A percentile compares a stretch with the other conserved stretches of the same genome.
Conservation (phyloP, 371 early-diverging fungal species). For the Fennellomyces sp. region DNA sequence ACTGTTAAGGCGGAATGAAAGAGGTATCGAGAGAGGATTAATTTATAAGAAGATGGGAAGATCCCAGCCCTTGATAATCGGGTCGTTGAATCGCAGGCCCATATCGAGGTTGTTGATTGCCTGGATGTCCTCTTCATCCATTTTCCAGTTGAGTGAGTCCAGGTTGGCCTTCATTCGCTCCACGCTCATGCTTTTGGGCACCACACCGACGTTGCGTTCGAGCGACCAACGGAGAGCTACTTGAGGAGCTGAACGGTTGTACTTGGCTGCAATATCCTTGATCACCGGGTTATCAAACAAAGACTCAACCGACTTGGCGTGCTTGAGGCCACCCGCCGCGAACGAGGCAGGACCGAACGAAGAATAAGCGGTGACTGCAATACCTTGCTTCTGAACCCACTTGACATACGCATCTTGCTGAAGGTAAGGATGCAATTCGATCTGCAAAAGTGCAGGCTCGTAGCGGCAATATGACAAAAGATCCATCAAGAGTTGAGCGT, state of each 20-base stretch:
- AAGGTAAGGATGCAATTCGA: constrained; percentile 73
- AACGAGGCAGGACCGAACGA: constrained; percentile 66
- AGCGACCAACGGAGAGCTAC: constrained; percentile 62
- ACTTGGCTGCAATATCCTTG: constrained; percentile 41
- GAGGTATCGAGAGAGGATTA: not conserved
- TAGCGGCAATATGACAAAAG: constrained; percentile 50
- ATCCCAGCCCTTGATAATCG: constrained; percentile 26
- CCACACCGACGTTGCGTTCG: constrained; percentile 58
- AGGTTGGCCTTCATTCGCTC: constrained; percentile 53
- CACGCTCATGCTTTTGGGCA: constrained; percentile 65
- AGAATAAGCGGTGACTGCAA: constrained; percentile 66
- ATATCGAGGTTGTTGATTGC: constrained; percentile 32
- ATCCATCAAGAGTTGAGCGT: constrained; percentile 46
- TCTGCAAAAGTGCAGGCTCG: constrained; percentile 56
- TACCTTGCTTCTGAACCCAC: constrained; percentile 43
- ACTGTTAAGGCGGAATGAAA: too few species aligned
- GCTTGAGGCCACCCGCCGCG: constrained; percentile 40
- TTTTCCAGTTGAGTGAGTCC: constrained; percentile 28
- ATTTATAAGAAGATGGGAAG: constrained; percentile 25
- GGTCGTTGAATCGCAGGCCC: constrained; percentile 34
- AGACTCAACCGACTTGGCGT: constrained; percentile 27
- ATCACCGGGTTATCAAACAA: constrained; percentile 40
- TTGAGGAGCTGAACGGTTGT: constrained; percentile 48
- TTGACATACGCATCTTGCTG: constrained; percentile 45
- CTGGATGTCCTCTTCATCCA: constrained; percentile 37